Conservation (phyloP, 2,329 filamentous ascomycete genomes). For the Pseudovirgaria hyperparasitica region DNA sequence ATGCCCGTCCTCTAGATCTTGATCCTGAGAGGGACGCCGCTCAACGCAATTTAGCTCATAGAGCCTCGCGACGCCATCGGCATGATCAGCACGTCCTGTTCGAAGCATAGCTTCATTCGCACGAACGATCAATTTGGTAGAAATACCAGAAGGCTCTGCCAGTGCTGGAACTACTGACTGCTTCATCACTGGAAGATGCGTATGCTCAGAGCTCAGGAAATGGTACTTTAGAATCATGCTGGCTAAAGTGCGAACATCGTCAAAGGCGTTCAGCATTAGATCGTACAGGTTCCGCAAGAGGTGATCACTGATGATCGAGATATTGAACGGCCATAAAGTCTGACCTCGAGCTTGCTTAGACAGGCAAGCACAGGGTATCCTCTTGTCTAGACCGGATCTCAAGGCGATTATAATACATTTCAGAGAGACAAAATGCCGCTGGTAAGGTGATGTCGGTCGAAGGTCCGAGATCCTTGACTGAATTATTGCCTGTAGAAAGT, state of each 20-base stretch:
- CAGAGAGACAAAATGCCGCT: slow-evolving; percentile 71
- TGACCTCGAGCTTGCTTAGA: slow-evolving; percentile 37
- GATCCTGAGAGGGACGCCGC: slow-evolving; percentile 4
- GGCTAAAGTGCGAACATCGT: slow-evolving; percentile 62
- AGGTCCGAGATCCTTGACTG: slow-evolving; percentile 62
- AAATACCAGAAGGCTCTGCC: slow-evolving; percentile 1
- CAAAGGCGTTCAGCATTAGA: slow-evolving; percentile 78
- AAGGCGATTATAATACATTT: slow-evolving; percentile 58
- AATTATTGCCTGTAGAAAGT: slow-evolving; percentile 65
- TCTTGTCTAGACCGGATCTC: slow-evolving; percentile 51
- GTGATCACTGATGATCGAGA: slow-evolving; percentile 29
- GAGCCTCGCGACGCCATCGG: slow-evolving; percentile 74
- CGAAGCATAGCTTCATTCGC: slow-evolving; percentile 45
- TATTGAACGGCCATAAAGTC: slow-evolving; percentile 35
- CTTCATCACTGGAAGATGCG: neutral
- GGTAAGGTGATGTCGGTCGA: slow-evolving; percentile 72
- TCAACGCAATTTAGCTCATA: slow-evolving; percentile 59
- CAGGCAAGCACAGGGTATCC: slow-evolving; percentile 23
- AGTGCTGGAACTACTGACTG: neutral
- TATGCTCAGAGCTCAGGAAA: slow-evolving; percentile 5
- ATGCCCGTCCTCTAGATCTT: slow-evolving; percentile 15
- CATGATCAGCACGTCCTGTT: slow-evolving; percentile 80
- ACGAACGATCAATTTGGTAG: slow-evolving; percentile 17
- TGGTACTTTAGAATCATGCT: slow-evolving; percentile 30
- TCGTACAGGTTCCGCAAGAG: slow-evolving; percentile 58